Base-by-base conservation (phyloP, 129 eudicot genomes). In the Tanacetum coccineum region DNA sequence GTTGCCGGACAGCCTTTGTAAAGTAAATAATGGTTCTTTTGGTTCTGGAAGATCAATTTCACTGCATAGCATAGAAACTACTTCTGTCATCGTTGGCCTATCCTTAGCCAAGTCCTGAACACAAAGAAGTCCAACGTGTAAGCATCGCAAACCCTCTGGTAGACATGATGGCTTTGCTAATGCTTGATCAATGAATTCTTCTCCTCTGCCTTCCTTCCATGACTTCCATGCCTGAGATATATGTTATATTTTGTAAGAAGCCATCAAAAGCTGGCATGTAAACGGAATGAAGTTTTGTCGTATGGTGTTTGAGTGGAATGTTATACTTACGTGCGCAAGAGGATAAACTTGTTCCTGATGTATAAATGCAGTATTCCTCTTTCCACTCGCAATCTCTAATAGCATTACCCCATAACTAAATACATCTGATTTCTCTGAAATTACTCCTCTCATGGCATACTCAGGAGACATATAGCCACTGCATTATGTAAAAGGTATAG, bases 31-130 rank as follows among this genome's bases (percentile, higher is more conserved):
- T 30, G 39, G 52, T 13, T 47, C 52, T 47, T 47, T 47, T 47
- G 56, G 56, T 9, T 51, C 9, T 51, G 17, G 56, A 51, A 51
- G 56, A 51, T 51, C 56, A 51, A 14, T 14, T n/a, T 51, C 56
- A 51, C 56, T 51, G 56, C 4, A 12, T n/a, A 51, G 7, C 56
- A 51, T 51, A 51, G 11, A 51, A 51, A 51, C 21, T 5, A 19
- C 22, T 51, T 51, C 56, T 4, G 56, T 51, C 56, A 51, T 51
- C 1, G 56, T 51, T 51, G 21, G 56, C 56, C 56, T 51, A 15
- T 51, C 56, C 56, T 51, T 51, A 51, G 56, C 19, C 56, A 15
- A 21, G 56, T 51, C 20, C 56, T 51, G 56, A 51, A 51, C 20
- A 51, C 21, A 51, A 51, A 51, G 56, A 51, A 51, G 56, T 51